Evolutionary conservation across 2,329 filamentous ascomycete species (phyloP).

Genomic region (Phialophora expanda): DNA sequence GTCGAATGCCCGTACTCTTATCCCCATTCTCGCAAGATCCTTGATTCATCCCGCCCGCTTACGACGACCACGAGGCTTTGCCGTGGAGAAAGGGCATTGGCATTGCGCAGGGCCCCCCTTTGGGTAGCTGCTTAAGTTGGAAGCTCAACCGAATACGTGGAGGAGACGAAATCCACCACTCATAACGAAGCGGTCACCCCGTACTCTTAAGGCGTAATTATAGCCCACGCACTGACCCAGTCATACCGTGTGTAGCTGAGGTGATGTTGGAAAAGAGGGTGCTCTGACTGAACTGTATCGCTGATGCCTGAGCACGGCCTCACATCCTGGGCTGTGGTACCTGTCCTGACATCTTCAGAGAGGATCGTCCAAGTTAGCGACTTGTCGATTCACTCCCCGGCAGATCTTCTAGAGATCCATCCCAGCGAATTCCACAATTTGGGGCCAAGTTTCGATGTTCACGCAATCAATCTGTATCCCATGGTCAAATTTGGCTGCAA

Average conservation of each 20-base stretch:
- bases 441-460: background rate
- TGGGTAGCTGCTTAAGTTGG: background rate
- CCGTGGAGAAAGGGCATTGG: slow-evolving; percentile 16
- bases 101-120: background rate
- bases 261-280: background rate
- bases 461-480: background rate
- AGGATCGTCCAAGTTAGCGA: background rate
- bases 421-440: background rate
- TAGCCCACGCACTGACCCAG: background rate
- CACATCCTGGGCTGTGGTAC: background rate
- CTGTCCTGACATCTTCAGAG: background rate
- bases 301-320: slow-evolving; percentile 19
- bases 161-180: background rate
- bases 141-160: slow-evolving; percentile 21
- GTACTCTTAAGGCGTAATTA: slow-evolving; percentile 6
- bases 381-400: background rate
- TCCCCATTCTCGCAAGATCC: slow-evolving; percentile 15
- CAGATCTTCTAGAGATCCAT: slow-evolving; percentile 11
- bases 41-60: background rate
- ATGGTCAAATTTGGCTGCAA: background rate
- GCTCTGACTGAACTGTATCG: background rate
- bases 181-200: background rate
- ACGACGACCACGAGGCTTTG: slow-evolving; percentile 24
- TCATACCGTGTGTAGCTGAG: background rate
- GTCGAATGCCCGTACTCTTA: slow-evolving; percentile 5